phyloP scores from a whole-genome alignment of 768 basidiomycete genomes.

The Suillus ampliporus region DNA sequence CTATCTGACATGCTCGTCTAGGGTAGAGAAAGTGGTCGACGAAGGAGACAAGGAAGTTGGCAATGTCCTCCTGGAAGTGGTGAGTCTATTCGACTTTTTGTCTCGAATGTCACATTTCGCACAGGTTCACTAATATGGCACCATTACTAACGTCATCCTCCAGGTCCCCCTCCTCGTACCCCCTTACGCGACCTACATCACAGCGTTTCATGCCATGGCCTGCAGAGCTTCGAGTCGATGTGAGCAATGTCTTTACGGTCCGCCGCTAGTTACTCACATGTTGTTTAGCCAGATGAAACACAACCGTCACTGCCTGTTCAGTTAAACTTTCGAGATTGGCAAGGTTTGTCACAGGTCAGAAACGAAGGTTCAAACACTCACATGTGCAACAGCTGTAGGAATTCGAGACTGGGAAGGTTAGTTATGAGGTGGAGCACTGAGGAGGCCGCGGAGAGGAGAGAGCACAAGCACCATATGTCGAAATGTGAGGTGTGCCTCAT shows the following conservation, averaged over 20 bases:
- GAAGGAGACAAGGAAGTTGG: slow-evolving; percentile 75
- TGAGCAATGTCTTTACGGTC: slow-evolving; percentile 33
- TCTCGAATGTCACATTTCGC: not conserved
- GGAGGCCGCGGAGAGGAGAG: too few species aligned
- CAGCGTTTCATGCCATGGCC: slow-evolving; percentile 84
- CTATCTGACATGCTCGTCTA: slow-evolving; percentile 72
- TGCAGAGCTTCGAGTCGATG: slow-evolving; percentile 68
- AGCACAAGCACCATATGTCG: too few species aligned
- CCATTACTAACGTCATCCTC: slow-evolving; percentile 2
- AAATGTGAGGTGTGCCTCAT: slow-evolving; percentile 72
- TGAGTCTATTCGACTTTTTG: slow-evolving; percentile 50
- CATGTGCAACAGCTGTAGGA: slow-evolving; percentile 61
- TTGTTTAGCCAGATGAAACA: slow-evolving; percentile 72
- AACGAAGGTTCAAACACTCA: slow-evolving; percentile 8
- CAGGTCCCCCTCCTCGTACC: slow-evolving; percentile 74
- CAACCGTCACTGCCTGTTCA: slow-evolving; percentile 87
- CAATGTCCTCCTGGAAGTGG: slow-evolving; percentile 68
- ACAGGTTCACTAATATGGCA: too few species aligned
- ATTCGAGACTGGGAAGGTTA: too few species aligned
- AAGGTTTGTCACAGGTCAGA: slow-evolving; percentile 56
- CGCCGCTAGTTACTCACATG: slow-evolving; percentile 13
- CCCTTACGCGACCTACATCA: slow-evolving; percentile 82
- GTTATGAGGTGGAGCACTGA: too few species aligned
- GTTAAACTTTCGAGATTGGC: slow-evolving; percentile 88
- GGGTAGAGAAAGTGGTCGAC: slow-evolving; percentile 71